Evolutionary conservation across 2,329 filamentous ascomycete species (phyloP).

Genomic region (Raffaelea deltoideospora): DNA sequence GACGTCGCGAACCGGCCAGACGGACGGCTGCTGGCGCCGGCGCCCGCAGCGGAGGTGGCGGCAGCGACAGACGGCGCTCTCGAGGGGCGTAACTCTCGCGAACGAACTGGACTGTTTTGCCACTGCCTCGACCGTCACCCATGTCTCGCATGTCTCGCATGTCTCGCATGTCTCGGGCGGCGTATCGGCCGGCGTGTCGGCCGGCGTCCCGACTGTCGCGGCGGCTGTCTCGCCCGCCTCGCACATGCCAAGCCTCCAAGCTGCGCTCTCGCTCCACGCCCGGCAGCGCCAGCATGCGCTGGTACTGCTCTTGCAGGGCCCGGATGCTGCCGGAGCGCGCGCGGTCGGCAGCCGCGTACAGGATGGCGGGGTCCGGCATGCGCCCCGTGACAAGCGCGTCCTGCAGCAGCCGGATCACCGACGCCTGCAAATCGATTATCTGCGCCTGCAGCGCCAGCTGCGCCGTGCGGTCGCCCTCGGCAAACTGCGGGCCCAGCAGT

Average conservation of each 20-base stretch:
- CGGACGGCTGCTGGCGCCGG: conserved; percentile 10
- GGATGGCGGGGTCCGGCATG: conserved; percentile 14
- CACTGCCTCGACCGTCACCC: no score
- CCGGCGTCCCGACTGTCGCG: no score
- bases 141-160: no score
- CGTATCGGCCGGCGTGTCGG: no score
- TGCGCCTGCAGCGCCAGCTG: conserved; percentile 21
- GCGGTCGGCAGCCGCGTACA: conserved; percentile 18
- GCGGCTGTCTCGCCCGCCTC: no score
- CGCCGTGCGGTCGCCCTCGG: conserved; percentile 18
- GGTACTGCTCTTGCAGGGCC: conserved; percentile 19
- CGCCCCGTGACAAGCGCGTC: conserved; percentile 18
- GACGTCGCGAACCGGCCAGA: conserved; percentile 7
- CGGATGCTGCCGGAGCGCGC: conserved; percentile 20
- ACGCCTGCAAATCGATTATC: conserved; percentile 21
- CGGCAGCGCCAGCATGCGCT: conserved; percentile 12
- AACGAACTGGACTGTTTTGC: no score
- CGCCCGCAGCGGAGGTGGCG: conserved; percentile 2
- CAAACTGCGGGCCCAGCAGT: conserved; percentile 18
- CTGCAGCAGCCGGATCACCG: conserved; percentile 21
- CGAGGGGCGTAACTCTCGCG: no score
- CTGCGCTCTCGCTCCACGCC: no score
- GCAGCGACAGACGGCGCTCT: no score
- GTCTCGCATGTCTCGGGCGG: no score
- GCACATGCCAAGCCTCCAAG: no score